Conservation (phyloP, 257 asterid genomes). For the Ocimum tenuiflorum region DNA sequence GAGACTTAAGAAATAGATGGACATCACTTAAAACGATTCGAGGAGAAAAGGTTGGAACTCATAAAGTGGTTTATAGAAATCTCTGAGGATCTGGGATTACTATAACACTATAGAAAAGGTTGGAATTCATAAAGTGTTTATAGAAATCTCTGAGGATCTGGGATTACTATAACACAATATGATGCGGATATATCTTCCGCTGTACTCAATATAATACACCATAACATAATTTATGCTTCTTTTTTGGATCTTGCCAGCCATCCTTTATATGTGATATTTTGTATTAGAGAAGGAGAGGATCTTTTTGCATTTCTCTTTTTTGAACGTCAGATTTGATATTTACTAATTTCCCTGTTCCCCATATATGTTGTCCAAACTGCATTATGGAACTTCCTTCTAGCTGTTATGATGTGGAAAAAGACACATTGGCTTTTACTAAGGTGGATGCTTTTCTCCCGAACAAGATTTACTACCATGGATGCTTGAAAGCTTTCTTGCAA, state of each 20-base stretch:
- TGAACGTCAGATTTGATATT: neutral
- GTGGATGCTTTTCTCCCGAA: conserved; percentile 83
- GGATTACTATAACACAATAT: too few species aligned
- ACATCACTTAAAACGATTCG: neutral
- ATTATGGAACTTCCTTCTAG: conserved; percentile 30
- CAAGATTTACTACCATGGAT: conserved; percentile 83
- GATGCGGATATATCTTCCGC: neutral
- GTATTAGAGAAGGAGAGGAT: neutral
- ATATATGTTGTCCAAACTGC: conserved; percentile 11
- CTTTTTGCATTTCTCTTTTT: neutral
- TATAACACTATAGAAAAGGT: too few species aligned
- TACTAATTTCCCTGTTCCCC: neutral
- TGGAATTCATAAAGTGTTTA: too few species aligned
- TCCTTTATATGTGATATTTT: neutral
- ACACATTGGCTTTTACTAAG: conserved; percentile 72
- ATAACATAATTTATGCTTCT: neutral
- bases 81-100: neutral
- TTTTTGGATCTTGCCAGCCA: neutral
- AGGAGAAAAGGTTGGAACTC: neutral
- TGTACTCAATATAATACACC: too few species aligned
- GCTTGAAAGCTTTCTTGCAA: conserved; percentile 84
- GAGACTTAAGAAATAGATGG: neutral
- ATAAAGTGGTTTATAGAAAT: neutral
- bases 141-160: too few species aligned
- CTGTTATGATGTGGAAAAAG: conserved; percentile 86